A percentile compares a stretch with the other conserved stretches of the same genome.
These are phyloP conservation scores for Trametes pubescens DNA, from an alignment of 1,284 basidiomycete genomes.

Conservation along the genomic window DNA sequence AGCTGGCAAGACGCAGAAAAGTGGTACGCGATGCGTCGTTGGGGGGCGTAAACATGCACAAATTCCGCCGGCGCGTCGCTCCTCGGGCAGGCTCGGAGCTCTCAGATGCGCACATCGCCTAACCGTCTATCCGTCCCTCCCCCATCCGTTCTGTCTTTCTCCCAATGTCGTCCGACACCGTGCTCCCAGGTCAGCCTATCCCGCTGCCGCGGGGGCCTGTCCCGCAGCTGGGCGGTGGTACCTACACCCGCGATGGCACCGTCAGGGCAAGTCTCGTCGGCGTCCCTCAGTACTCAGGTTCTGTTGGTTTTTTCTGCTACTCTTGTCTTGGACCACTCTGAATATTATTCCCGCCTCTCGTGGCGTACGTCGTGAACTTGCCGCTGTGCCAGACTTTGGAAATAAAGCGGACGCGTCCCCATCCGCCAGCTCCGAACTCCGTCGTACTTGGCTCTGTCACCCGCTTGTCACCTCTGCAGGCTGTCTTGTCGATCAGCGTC, in stretches of 20 bases:
- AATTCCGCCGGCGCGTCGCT: constrained; percentile 35
- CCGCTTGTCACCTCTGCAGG: constrained; percentile 88
- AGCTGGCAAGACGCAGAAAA: constrained; percentile 31
- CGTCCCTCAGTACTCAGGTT: constrained; percentile 65
- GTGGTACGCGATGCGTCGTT: constrained; percentile 37
- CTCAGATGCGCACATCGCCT: constrained; percentile 20
- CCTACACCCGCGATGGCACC: constrained; percentile 72
- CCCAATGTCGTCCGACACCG: constrained; percentile 51
- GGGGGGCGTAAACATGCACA: constrained; percentile 47
- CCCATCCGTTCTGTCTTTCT: constrained; percentile 12
- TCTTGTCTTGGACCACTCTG: constrained; percentile 32
- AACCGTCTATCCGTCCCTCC: constrained; percentile 17
- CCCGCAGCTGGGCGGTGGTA: constrained; percentile 71
- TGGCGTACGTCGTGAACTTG: constrained; percentile 32
- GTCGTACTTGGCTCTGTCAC: constrained; percentile 84
- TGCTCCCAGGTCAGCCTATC: constrained; percentile 88
- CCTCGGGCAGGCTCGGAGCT: constrained; percentile 30
- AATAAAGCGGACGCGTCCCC: constrained; percentile 67
- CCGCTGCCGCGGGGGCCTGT: constrained; percentile 63
- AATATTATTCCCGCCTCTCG: constrained; percentile 32
- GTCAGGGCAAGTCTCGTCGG: constrained; percentile 82
- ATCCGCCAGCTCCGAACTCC: constrained; percentile 75
- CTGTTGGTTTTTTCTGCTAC: constrained; percentile 60
- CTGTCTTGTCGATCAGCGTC: constrained; percentile 86
- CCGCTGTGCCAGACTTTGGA: constrained; percentile 57